Evolutionary conservation across 306 rosid species (phyloP).

Genomic region (Carpinus viminea): DNA sequence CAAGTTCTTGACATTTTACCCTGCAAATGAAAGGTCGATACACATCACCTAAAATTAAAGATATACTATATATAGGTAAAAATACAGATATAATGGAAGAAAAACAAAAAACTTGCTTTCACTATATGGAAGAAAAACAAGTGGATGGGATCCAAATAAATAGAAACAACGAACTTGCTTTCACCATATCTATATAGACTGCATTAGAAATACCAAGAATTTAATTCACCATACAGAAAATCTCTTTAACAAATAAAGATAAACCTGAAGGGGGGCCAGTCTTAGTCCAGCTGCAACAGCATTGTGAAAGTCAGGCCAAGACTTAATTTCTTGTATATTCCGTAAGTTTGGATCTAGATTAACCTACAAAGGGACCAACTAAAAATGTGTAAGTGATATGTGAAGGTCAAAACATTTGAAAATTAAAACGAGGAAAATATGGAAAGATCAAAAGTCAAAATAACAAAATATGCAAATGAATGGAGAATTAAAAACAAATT

Average conservation of each 20-base stretch:
- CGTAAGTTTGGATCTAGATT: conserved; percentile 82
- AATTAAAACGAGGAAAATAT: neutral
- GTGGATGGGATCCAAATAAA: neutral
- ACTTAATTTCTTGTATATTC: conserved; percentile 85
- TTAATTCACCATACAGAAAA: neutral
- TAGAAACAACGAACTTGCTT: neutral
- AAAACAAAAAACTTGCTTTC: neutral
- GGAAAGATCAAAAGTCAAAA: conserved; percentile 22
- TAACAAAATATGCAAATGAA: conserved; percentile 13
- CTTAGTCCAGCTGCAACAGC: conserved; percentile 97
- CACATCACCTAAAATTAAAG: conserved; percentile 27
- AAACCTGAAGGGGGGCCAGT: conserved; percentile 96
- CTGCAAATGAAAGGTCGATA: conserved; percentile 50
- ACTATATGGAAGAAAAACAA: neutral
- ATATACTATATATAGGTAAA: conserved; percentile 13
- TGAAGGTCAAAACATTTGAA: conserved; percentile 10
- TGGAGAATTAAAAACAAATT: conserved; percentile 10
- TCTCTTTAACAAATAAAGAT: conserved; percentile 9
- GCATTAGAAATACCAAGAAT: neutral
- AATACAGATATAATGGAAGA: neutral
- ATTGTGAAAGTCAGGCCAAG: conserved; percentile 98
- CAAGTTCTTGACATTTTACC: conserved; percentile 97
- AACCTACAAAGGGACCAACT: conserved; percentile 49
- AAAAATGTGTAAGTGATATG: conserved; percentile 5
- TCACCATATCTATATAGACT: neutral